phyloP scores from a whole-genome alignment of 768 basidiomycete species.

The Termitomyces sp. region DNA sequence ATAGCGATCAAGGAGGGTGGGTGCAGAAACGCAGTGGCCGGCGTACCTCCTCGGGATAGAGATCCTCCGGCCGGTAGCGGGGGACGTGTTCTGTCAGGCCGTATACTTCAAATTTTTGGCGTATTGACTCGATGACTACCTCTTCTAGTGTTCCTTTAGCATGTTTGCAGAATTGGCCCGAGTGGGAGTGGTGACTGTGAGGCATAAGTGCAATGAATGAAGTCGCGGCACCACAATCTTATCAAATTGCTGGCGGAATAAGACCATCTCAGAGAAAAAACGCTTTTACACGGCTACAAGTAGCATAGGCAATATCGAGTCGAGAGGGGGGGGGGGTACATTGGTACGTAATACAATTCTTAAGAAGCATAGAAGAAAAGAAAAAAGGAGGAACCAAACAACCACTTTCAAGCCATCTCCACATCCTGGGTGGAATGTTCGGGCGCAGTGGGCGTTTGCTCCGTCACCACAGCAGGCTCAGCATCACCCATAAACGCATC shows the following conservation, averaged over 20 bases:
- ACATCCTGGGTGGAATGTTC: slow-evolving; percentile 34
- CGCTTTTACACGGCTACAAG: not conserved
- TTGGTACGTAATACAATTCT: slow-evolving; percentile 3
- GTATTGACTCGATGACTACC: slow-evolving; percentile 75
- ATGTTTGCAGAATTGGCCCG: slow-evolving; percentile 91
- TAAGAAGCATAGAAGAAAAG: not conserved
- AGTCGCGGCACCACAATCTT: not conserved
- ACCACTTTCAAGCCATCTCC: slow-evolving; percentile 40
- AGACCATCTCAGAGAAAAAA: not conserved
- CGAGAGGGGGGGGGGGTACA: slow-evolving; percentile 4
- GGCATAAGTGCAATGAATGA: slow-evolving; percentile 27
- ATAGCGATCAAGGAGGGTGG: not conserved
- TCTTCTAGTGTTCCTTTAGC: slow-evolving; percentile 77
- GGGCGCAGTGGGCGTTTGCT: slow-evolving; percentile 9
- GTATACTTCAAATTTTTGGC: slow-evolving; percentile 71
- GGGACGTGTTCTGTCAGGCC: slow-evolving; percentile 94
- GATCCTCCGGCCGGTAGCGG: slow-evolving; percentile 70
- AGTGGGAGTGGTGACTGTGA: slow-evolving; percentile 85
- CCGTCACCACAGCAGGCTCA: slow-evolving; percentile 16
- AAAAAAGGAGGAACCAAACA: not conserved
- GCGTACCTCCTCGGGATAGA: slow-evolving; percentile 94
- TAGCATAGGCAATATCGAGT: not conserved
- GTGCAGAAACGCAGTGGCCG: not conserved
- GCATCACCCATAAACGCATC: slow-evolving; percentile 80
- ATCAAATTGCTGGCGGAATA: not conserved